Base-by-base conservation (phyloP, 768 basidiomycete species). In the Kwoniella bestiolae region DNA sequence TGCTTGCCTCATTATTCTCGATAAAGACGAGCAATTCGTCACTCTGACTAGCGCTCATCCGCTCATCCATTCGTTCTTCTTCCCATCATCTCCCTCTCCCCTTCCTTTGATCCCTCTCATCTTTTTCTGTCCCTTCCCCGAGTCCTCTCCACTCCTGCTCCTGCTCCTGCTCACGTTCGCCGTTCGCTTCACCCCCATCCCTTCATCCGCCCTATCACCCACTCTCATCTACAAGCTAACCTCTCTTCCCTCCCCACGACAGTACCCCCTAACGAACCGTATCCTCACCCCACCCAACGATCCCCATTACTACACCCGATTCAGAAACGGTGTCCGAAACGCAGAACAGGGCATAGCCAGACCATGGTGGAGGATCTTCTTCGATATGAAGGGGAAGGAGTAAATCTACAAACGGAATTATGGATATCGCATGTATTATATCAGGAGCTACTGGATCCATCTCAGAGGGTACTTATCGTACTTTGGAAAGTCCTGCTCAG, bases 321-420 rank as follows among this genome's bases (percentile, higher is more conserved):
- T 80, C 6, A 49, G 68, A 41, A 72, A 80, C 18, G 79, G 76
- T 45, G 76, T 80, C 14, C 67, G 72, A 31, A 67, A 66, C 6
- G 67, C 74, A 11, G 67, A 69, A 11, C 64, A 74, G 51, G 79
- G 79, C 0, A 63, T 78, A 34, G 68, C 68, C 21, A 56, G 79
- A 58, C 76, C 72, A 49, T 80, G 73, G 73, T 79, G 76, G 75
- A 76, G 72, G 68, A 63, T 65, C 26, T 80, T 80, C 65, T 80
- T 80, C 74, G 73, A 77, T 63, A 56, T 76, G 12, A 72, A 73
- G 55, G 79, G 79, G 5, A 73, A 78, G 41, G 76, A 76, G 25
- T 79, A 69, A 52, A 56, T 18, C 18, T 41, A n/a, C n/a, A n/a
- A n/a, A n/a, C n/a, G n/a, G n/a, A n/a, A n/a, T n/a, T n/a, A n/a